Conservation (phyloP, 2,329 filamentous ascomycete species). For the Gaeumannomyces sp. region DNA sequence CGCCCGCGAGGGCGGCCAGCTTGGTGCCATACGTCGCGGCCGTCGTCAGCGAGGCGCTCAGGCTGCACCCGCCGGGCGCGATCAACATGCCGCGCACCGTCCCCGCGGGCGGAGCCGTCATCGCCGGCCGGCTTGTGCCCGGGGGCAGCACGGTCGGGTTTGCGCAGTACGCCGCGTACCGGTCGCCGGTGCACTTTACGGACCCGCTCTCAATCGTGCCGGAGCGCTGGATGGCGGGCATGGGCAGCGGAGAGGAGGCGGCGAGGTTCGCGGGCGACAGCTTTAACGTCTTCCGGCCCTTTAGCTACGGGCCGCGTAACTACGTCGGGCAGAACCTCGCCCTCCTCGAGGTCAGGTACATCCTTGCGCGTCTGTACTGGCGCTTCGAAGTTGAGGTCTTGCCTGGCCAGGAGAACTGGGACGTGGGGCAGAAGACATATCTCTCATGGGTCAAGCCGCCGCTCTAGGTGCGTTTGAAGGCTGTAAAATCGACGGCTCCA, state of each 20-base stretch:
- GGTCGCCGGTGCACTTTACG: conserved; percentile 21
- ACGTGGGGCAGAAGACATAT: background rate
- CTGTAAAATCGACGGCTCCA: background rate
- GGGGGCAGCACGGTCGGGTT: conserved; percentile 31
- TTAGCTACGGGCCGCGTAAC: background rate
- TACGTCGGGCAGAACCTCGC: conserved; percentile 3
- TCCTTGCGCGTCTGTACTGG: conserved; percentile 2
- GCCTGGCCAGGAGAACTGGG: background rate
- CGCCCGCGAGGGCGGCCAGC: conserved; percentile 10
- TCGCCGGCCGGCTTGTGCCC: conserved; percentile 26
- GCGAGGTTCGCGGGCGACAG: background rate
- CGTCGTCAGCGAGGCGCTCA: conserved; percentile 15
- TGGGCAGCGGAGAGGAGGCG: conserved; percentile 15
- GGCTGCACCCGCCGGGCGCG: conserved; percentile 5
- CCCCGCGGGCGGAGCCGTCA: conserved; percentile 25
- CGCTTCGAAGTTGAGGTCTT: background rate
- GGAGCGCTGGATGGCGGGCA: conserved; percentile 25
- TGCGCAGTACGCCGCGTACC: conserved; percentile 18
- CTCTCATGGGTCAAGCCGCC: background rate
- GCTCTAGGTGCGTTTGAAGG: background rate
- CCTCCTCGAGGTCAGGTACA: background rate
- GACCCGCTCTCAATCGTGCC: conserved; percentile 24
- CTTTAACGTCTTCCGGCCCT: background rate
- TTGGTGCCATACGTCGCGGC: conserved; percentile 15
- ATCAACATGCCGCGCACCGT: conserved; percentile 22